phyloP scores from a whole-genome alignment of 805 yeast species.

The Yarrowia alimentaria region DNA sequence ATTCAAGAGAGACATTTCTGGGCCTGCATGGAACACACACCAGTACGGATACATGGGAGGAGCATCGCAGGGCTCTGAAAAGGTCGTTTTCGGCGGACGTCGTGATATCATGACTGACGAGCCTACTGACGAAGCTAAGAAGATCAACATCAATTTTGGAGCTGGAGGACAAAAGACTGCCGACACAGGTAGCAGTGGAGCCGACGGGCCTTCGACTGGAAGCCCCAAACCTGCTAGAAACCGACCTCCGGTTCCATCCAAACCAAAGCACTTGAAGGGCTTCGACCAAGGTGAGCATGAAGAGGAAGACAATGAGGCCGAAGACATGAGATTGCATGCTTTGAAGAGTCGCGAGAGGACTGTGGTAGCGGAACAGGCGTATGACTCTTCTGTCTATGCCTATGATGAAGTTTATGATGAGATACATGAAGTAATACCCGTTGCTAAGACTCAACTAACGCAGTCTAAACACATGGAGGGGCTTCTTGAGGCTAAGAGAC shows the following conservation, averaged over 20 bases:
- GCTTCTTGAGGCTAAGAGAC: constrained; percentile 47
- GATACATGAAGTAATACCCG: constrained; percentile 39
- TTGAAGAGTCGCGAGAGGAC: constrained; percentile 4
- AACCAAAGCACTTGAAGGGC: constrained; percentile 28
- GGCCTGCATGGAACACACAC: constrained; percentile 53
- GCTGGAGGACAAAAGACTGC: neutral
- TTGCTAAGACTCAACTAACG: constrained; percentile 18
- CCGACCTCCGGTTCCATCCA: constrained; percentile 31
- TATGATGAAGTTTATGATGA: constrained; percentile 52
- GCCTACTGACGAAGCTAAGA: constrained; percentile 1
- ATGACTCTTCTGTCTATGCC: constrained; percentile 36
- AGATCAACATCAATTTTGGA: constrained; percentile 13
- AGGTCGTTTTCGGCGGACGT: constrained; percentile 53
- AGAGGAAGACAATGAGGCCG: constrained; percentile 5
- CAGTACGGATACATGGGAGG: constrained; percentile 64
- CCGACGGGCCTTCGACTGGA: neutral
- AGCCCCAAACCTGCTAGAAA: constrained; percentile 22
- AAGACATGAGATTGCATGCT: neutral
- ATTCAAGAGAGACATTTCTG: constrained; percentile 53
- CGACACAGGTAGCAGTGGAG: neutral
- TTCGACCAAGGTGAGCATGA: constrained; percentile 25
- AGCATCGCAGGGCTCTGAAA: constrained; percentile 53
- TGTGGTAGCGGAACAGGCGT: neutral
- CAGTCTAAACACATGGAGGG: constrained; percentile 41
- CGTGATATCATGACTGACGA: constrained; percentile 44